Base-by-base conservation (phyloP, 2,329 filamentous ascomycete species). In the Ceratocystis harringtonii region DNA sequence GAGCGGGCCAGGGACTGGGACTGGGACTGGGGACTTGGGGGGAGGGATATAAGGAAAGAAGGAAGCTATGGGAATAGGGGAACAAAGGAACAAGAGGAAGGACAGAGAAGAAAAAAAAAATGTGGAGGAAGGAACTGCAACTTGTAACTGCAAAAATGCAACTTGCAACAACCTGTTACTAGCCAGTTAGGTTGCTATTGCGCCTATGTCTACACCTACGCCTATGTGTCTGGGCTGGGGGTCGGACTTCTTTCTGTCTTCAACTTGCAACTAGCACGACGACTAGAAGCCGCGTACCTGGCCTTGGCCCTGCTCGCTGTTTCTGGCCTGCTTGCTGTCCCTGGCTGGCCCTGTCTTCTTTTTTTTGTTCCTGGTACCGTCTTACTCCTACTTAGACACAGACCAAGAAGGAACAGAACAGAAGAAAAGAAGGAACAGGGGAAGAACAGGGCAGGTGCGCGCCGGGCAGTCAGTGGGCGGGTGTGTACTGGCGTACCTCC, bases 1-100 rank as follows among this genome's bases (percentile, higher is more conserved):
- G 73, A 48, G 17, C n/a, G 44, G 44, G 44, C 44, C 44, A n/a
- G 44, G 44, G 45, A 50, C 45, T 50, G 45, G 45, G 45, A 70
- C 44, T 6, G 44, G 44, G 45, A 50, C 45, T 50, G 45, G 45
- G 45, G 70, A 69, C 68, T 68, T 68, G 25, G n/a, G 61, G 45
- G 58, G 50, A n/a, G 57, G 50, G 48, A 30, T 30, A 62, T 6
- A 61, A 15, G 60, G 28, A 58, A 19, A 32, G 57, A 57, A 28
- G 52, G 52, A 57, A 57, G 52, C 52, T 57, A 57, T 57, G 57
- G n/a, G 57, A 41, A 61, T 43, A 61, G 57, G 57, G 30, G 57
- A 61, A 61, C 57, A n/a, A 28, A 58, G 22, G 28, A 25, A 19
- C 19, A 62, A 32, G 25, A 62, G 22, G 43, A 32, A 62, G 41